Conservation (phyloP, 768 basidiomycete genomes). For the Clitopilus passeckerianus region DNA sequence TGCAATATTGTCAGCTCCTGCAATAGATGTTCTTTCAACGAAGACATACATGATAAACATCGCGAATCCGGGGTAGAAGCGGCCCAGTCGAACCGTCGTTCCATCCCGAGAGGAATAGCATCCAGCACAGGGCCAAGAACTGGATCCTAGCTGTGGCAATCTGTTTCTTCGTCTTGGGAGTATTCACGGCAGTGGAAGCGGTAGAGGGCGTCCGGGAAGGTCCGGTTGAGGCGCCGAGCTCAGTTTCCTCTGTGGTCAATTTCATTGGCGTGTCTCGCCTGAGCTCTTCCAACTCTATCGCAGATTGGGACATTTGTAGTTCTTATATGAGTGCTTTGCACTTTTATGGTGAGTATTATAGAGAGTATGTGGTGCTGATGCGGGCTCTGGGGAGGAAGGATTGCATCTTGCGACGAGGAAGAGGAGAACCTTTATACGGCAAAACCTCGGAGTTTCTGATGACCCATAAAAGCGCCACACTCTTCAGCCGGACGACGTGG, state of each 20-base stretch:
- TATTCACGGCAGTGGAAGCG: not conserved
- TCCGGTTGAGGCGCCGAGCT: not conserved
- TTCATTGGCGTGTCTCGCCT: not conserved
- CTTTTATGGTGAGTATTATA: too few species aligned
- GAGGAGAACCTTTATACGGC: not conserved
- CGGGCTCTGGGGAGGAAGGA: not conserved
- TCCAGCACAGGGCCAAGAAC: slow-evolving; percentile 35
- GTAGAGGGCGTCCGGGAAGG: not conserved
- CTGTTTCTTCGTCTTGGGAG: not conserved
- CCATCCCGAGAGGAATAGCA: slow-evolving; percentile 36
- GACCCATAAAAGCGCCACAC: not conserved
- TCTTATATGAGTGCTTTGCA: not conserved
- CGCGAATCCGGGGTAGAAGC: slow-evolving; percentile 19
- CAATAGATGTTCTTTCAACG: not conserved
- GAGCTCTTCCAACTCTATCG: not conserved
- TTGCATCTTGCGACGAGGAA: not conserved
- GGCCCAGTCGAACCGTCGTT: slow-evolving; percentile 22
- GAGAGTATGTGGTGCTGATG: too few species aligned
- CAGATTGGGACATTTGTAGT: not conserved
- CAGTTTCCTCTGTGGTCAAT: not conserved
- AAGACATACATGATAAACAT: slow-evolving; percentile 16
- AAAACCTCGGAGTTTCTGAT: not conserved
- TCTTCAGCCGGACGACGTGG: not conserved
- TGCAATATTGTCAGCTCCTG: too few species aligned
- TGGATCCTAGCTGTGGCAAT: slow-evolving; percentile 19